Evolutionary conservation across 768 basidiomycete species (phyloP).

Genomic region (Mrakia blollopis): DNA sequence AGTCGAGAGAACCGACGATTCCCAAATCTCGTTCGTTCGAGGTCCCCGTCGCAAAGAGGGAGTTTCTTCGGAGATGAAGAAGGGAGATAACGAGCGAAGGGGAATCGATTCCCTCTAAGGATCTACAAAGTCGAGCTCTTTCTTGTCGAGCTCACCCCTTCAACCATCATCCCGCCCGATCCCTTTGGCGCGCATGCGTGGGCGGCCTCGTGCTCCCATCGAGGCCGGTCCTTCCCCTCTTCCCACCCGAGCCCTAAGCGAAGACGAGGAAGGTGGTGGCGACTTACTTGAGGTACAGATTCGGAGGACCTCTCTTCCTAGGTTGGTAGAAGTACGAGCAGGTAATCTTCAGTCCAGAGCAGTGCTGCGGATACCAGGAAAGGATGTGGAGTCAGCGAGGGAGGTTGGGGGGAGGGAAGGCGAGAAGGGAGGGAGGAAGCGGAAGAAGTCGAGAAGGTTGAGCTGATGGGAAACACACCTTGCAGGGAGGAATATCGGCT

Average conservation of each 20-base stretch:
- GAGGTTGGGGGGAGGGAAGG: slow-evolving; percentile 63
- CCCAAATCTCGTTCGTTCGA: neutral
- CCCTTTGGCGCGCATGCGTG: neutral
- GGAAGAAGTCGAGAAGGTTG: slow-evolving; percentile 35
- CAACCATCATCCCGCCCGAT: neutral
- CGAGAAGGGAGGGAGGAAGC: neutral
- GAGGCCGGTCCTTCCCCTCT: neutral
- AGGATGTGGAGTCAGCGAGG: slow-evolving; percentile 57
- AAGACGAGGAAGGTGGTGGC: too few relatives aligned
- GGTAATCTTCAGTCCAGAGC: slow-evolving; percentile 69
- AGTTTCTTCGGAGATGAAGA: neutral
- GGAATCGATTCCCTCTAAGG: neutral
- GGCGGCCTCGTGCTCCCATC: neutral
- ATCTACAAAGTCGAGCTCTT: neutral
- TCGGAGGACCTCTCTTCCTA: slow-evolving; percentile 88
- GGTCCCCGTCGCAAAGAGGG: too few relatives aligned
- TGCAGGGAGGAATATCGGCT: slow-evolving; percentile 36
- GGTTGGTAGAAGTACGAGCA: slow-evolving; percentile 92
- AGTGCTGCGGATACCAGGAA: slow-evolving; percentile 52
- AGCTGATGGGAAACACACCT: slow-evolving; percentile 30
- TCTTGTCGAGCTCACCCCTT: neutral
- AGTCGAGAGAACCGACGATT: neutral
- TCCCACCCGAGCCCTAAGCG: neutral
- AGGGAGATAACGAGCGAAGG: neutral
- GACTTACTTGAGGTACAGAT: slow-evolving; percentile 55